A percentile compares a stretch with the other conserved stretches of the same genome.
phyloP scores from a whole-genome alignment of 164 flowering plant genomes.

The Magnolia officinalis region DNA sequence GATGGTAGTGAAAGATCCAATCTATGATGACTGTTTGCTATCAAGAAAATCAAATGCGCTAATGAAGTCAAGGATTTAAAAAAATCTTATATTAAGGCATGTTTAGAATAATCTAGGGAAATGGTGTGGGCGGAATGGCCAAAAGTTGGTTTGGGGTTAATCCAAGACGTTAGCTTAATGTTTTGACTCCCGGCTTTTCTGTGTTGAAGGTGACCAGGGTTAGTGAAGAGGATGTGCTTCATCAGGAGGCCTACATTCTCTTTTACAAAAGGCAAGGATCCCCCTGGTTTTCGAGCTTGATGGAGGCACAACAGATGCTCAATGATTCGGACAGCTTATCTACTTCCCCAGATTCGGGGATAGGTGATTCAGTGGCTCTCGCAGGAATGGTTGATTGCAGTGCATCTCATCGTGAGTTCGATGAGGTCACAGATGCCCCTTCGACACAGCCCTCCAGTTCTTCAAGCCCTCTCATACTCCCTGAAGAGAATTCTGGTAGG shows the following conservation, averaged over 20 bases:
- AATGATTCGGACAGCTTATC: not conserved
- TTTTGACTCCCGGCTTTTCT: not conserved
- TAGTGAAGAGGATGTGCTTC: constrained; percentile 40
- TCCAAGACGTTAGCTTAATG: not conserved
- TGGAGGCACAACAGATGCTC: constrained; percentile 31
- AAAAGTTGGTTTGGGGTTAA: not conserved
- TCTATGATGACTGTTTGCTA: not conserved
- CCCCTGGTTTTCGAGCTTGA: constrained; percentile 64
- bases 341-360: constrained; percentile 65
- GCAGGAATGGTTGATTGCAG: not conserved
- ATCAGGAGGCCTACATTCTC: constrained; percentile 75
- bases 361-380: constrained; percentile 27
- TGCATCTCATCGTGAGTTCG: not conserved
- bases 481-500: constrained; percentile 44
- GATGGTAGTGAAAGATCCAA: not conserved
- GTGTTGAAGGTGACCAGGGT: constrained; percentile 18
- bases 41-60: not conserved
- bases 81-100: no score
- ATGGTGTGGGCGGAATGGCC: not conserved
- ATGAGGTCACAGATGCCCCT: constrained; percentile 8
- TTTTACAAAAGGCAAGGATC: constrained; percentile 74
- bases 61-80: not conserved
- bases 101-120: no score
- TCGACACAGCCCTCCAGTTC: constrained; percentile 39
- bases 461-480: constrained; percentile 37